Evolutionary conservation across 2,329 filamentous ascomycete species (phyloP).

Genomic region (Penicillium vulpinum): DNA sequence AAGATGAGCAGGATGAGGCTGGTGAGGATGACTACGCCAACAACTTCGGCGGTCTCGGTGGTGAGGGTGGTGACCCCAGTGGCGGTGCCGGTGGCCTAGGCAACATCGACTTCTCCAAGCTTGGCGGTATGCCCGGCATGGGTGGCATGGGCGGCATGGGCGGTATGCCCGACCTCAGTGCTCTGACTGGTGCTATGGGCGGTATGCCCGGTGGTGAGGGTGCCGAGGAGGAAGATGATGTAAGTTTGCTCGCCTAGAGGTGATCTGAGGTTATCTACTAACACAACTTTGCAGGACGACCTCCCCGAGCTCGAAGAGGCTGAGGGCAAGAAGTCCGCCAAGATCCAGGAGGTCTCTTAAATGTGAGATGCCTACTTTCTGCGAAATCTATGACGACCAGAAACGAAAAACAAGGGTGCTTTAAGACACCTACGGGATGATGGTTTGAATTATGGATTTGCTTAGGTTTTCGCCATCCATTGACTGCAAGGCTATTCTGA

Average conservation of each 20-base stretch:
- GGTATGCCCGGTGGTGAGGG: slow-evolving; percentile 33
- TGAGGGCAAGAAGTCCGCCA: slow-evolving; percentile 39
- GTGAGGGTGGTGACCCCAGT: slow-evolving; percentile 20
- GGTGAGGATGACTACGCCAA: slow-evolving; percentile 70
- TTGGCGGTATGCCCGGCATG: slow-evolving; percentile 60
- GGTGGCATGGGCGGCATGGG: slow-evolving; percentile 38
- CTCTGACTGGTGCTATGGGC: slow-evolving; percentile 39
- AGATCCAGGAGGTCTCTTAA: slow-evolving; percentile 42
- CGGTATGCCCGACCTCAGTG: slow-evolving; percentile 45
- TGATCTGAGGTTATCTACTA: slow-evolving; percentile 5
- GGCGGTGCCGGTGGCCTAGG: slow-evolving; percentile 61
- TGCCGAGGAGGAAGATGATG: slow-evolving; percentile 48
- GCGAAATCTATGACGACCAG: slow-evolving; percentile 26
- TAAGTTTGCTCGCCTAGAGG: slow-evolving; percentile 47
- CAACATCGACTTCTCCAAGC: slow-evolving; percentile 92
- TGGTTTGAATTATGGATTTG: slow-evolving; percentile 12
- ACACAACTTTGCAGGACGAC: slow-evolving; percentile 61
- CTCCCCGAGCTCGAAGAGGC: slow-evolving; percentile 69
- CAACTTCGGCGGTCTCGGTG: slow-evolving; percentile 53
- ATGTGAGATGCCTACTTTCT: slow-evolving; percentile 16
- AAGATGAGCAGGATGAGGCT: slow-evolving; percentile 95
- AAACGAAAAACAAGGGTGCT: slow-evolving; percentile 26
- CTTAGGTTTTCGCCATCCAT: background rate
- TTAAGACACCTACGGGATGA: slow-evolving; percentile 14
- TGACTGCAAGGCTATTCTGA: slow-evolving; percentile 1